Evolutionary conservation across 495 filamentous ascomycete genomes (phyloP).

Genomic region (Tuber brumale): DNA sequence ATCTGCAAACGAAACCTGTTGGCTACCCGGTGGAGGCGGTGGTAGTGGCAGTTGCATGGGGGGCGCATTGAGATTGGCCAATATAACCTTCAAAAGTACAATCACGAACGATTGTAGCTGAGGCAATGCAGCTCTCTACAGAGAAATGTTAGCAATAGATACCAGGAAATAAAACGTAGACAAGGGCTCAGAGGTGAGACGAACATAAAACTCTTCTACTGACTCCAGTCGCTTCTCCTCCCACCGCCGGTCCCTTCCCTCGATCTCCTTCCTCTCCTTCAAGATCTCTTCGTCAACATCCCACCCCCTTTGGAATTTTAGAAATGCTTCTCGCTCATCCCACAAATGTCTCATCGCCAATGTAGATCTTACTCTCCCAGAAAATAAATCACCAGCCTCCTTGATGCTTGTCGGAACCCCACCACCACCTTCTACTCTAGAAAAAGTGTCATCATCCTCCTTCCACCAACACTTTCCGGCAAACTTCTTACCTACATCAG

Average conservation of each 20-base stretch:
- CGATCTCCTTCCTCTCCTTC: constrained; percentile 42
- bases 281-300: constrained; percentile 47
- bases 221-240: constrained; percentile 58
- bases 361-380: constrained; percentile 78
- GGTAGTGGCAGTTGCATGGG: constrained; percentile 23
- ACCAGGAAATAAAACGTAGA: not conserved
- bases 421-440: constrained; percentile 63
- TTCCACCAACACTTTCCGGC: constrained; percentile 75
- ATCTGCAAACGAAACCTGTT: constrained; percentile 31
- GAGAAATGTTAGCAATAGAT: constrained; percentile 30
- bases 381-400: constrained; percentile 91
- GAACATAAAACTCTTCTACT: constrained; percentile 79
- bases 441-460: constrained; percentile 55
- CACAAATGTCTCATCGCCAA: constrained; percentile 87
- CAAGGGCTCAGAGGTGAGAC: constrained; percentile 40
- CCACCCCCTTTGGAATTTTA: constrained; percentile 89
- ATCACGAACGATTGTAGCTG: constrained; percentile 91
- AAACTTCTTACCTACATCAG: constrained; percentile 7
- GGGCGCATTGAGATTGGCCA: constrained; percentile 66
- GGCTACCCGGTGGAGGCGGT: constrained; percentile 19
- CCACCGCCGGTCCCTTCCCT: constrained; percentile 42
- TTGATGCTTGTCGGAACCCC: constrained; percentile 67
- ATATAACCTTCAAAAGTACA: constrained; percentile 77
- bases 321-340: constrained; percentile 84
- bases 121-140: constrained; percentile 64